Percentiles rank a stretch among this genome's conserved stretches.
Evolutionary conservation across 805 yeast genomes (phyloP).

Genomic region (Ogataea thermomethanolica): DNA sequence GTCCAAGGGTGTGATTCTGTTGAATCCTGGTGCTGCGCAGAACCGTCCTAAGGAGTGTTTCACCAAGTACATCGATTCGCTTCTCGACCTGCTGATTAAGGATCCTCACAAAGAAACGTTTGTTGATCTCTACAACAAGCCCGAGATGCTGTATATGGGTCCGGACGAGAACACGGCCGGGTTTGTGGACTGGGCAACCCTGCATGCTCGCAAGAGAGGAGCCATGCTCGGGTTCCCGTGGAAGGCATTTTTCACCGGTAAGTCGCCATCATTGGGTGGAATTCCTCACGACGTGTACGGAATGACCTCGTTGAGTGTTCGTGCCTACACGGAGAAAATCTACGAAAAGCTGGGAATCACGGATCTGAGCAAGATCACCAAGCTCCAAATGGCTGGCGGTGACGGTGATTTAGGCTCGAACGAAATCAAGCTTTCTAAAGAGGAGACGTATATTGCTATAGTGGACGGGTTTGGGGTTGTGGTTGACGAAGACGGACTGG

Average conservation of each 20-base stretch:
- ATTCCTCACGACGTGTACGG: slow-evolving; percentile 98
- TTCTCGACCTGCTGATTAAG: slow-evolving; percentile 78
- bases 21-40: slow-evolving; percentile 70
- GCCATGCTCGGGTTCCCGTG: slow-evolving; percentile 78
- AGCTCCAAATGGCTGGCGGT: slow-evolving; percentile 98
- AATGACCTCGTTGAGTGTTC: slow-evolving; percentile 93
- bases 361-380: slow-evolving; percentile 55
- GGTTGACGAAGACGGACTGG: slow-evolving; percentile 86
- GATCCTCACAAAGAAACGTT: slow-evolving; percentile 72
- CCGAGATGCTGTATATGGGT: slow-evolving; percentile 93
- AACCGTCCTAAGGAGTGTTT: slow-evolving; percentile 80
- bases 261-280: slow-evolving; percentile 88
- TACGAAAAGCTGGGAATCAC: slow-evolving; percentile 71
- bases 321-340: slow-evolving; percentile 85
- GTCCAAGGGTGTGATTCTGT: slow-evolving; percentile 91
- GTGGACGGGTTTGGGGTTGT: slow-evolving; percentile 97
- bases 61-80: slow-evolving; percentile 87
- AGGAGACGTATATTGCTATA: slow-evolving; percentile 80
- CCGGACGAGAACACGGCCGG: slow-evolving; percentile 99
- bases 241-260: slow-evolving; percentile 98
- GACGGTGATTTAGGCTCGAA: slow-evolving; percentile 98
- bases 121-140: slow-evolving; percentile 78
- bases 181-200: slow-evolving; percentile 95
- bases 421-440: slow-evolving; percentile 81
- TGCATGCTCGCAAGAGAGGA: slow-evolving; percentile 86